Evolutionary conservation across 331 rosid species (phyloP), one percentile per base, ranked within the genome.

Genomic region (Acacia pycnantha): DNA sequence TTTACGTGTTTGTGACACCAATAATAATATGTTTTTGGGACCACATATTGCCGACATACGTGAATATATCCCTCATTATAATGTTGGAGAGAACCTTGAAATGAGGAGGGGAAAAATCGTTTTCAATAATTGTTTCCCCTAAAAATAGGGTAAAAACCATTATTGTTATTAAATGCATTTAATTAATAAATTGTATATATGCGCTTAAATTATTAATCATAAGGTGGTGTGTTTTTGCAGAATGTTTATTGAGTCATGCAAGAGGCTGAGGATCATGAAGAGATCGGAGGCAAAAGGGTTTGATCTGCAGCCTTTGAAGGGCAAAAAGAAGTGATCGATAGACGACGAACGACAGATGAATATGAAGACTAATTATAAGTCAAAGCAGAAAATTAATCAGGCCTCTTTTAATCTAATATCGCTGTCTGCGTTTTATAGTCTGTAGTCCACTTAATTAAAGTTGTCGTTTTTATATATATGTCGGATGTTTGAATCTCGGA

Each of bases 181-280:
- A 44, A 27, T n/a, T 11, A 29, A 27, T 14, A 6, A 62, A 21
- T n/a, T 19, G 7, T 5, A 21, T 22, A 27, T 67, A 41, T 46
- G 15, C 16, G 24, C 26, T 58, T 37, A 13, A 54, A 58, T 58
- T 56, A 54, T 48, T 40, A 37, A 67, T 69, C 44, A 69, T 83
- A 16, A 41, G 6, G 47, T 70, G 73, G 21, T 46, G 11, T n/a
- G 19, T 9, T 33, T 70, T 82, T 81, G 79, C 90, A 92, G 97
- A 78, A 90, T 92, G 97, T 92, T 92, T 84, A 62, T 82, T 11
- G 90, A 89, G 54, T 86, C 97, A 35, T 92, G 94, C 87, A 92
- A 90, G 88, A 90, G 94, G 84, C 86, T 92, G 77, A 86, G 97
- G 87, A 90, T 92, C 77, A 90, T 92, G 97, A 92, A 87, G 86